A percentile compares a stretch with the other conserved stretches of the same genome.
Conservation (phyloP, 2,329 filamentous ascomycete species). For the Davidsoniella virescens region DNA sequence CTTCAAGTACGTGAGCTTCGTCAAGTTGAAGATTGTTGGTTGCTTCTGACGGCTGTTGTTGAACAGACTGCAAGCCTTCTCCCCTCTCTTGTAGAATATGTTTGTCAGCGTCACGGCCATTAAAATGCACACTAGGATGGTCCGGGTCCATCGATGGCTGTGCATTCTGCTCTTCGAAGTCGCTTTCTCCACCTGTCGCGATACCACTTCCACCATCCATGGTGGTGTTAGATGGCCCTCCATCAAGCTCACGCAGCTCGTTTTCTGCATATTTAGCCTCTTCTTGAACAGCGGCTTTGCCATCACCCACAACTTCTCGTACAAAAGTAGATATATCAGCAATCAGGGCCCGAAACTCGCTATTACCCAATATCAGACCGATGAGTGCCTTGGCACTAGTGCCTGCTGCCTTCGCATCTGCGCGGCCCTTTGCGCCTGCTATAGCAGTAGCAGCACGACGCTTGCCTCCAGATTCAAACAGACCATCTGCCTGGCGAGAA, state of each 20-base stretch:
- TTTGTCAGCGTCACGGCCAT: not conserved
- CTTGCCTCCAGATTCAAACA: slow-evolving; percentile 43
- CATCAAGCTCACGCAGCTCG: slow-evolving; percentile 3
- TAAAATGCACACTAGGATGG: not conserved
- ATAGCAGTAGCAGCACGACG: slow-evolving; percentile 43
- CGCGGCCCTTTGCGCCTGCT: slow-evolving; percentile 45
- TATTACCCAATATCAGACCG: slow-evolving; percentile 73
- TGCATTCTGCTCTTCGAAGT: slow-evolving; percentile 42
- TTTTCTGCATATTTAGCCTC: slow-evolving; percentile 46
- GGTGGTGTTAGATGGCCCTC: slow-evolving; percentile 19
- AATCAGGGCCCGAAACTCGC: slow-evolving; percentile 76
- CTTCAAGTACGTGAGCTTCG: not conserved
- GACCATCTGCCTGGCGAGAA: slow-evolving; percentile 47
- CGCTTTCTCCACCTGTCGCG: slow-evolving; percentile 22
- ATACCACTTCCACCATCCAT: not conserved
- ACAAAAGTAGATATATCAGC: slow-evolving; percentile 64
- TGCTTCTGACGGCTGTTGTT: slow-evolving; percentile 17
- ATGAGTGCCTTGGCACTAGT: slow-evolving; percentile 70
- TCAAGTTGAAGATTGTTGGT: not conserved
- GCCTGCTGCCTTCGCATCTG: slow-evolving; percentile 45
- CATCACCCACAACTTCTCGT: slow-evolving; percentile 73
- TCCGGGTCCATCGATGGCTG: slow-evolving; percentile 34
- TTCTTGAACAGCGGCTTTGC: slow-evolving; percentile 61
- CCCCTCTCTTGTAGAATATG: not conserved
- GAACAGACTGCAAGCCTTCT: not conserved